phyloP scores from a whole-genome alignment of 208 protist genomes.

The Porcisia hertigi region DNA sequence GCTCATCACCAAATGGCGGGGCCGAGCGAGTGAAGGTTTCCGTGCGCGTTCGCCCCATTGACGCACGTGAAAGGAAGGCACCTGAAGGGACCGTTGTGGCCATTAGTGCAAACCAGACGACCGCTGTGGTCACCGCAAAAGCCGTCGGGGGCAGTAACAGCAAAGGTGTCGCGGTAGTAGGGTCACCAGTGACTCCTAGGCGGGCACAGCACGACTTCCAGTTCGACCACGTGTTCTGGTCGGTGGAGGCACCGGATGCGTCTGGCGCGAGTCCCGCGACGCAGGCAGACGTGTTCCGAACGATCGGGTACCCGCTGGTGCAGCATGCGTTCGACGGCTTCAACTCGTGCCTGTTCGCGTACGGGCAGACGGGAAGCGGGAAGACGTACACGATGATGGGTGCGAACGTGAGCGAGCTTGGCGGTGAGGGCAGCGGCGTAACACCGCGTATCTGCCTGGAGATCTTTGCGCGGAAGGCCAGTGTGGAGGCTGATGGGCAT shows the following conservation, averaged over 20 bases:
- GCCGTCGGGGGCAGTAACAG: background rate
- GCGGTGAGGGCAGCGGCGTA: conserved; percentile 65
- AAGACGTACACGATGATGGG: conserved; percentile 93
- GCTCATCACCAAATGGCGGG: conserved; percentile 3
- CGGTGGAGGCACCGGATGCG: conserved; percentile 40
- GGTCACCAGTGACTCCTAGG: background rate
- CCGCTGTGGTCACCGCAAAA: conserved; percentile 28
- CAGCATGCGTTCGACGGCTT: conserved; percentile 61
- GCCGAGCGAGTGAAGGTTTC: conserved; percentile 47
- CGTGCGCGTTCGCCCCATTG: conserved; percentile 67
- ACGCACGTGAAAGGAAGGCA: conserved; percentile 38
- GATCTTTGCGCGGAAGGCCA: conserved; percentile 53
- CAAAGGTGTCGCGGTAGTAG: background rate
- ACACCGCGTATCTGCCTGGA: conserved; percentile 90
- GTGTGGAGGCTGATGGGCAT: conserved; percentile 53
- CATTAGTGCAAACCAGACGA: conserved; percentile 16
- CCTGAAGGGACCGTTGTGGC: conserved; percentile 13
- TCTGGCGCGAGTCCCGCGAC: conserved; percentile 24
- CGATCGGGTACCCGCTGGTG: conserved; percentile 58
- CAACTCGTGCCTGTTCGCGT: conserved; percentile 88
- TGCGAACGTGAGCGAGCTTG: conserved; percentile 10
- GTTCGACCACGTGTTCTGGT: conserved; percentile 77
- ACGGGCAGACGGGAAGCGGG: conserved; percentile 91
- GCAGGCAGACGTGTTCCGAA: conserved; percentile 63
- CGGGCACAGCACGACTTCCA: conserved; percentile 38